phyloP scores from a whole-genome alignment of 805 yeast species.

The Ogataea polymorpha region DNA sequence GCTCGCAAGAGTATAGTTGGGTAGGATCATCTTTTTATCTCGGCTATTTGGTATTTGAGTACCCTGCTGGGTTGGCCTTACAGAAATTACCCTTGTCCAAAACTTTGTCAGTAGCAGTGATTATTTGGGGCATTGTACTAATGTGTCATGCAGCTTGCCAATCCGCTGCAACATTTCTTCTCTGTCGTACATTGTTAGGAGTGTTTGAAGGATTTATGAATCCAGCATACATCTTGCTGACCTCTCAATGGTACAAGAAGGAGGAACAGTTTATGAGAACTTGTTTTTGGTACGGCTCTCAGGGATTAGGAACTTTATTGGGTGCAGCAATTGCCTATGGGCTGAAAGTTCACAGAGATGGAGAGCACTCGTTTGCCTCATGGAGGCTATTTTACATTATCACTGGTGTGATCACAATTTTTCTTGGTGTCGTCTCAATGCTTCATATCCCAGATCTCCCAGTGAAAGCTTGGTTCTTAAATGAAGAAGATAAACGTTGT shows the following conservation, averaged over 20 bases:
- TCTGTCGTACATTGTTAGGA: conserved; percentile 49
- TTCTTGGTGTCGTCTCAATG: conserved; percentile 40
- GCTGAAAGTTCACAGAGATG: conserved; percentile 33
- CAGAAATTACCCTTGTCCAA: conserved; percentile 55
- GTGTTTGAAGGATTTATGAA: conserved; percentile 42
- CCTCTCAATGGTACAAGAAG: conserved; percentile 50
- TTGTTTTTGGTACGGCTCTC: conserved; percentile 38
- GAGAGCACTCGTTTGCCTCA: conserved; percentile 42
- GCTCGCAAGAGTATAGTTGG: conserved; percentile 40
- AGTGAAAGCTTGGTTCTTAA: conserved; percentile 46
- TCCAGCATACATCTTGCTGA: conserved; percentile 49
- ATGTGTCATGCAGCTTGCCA: conserved; percentile 33
- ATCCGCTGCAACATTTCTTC: conserved; percentile 41
- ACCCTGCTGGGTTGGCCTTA: conserved; percentile 41
- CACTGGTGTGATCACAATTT: conserved; percentile 54
- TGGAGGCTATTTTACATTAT: conserved; percentile 62
- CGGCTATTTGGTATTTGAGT: conserved; percentile 45
- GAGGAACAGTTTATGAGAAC: conserved; percentile 40
- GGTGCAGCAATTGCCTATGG: conserved; percentile 48
- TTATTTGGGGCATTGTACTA: conserved; percentile 46
- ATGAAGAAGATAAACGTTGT: conserved; percentile 41
- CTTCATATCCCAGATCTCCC: conserved; percentile 53
- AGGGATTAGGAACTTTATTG: conserved; percentile 41
- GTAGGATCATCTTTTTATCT: conserved; percentile 43
- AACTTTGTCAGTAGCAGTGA: conserved; percentile 43